phyloP scores from a whole-genome alignment of 139 green algal species.

The Chlamydomonas sphaeroides region DNA sequence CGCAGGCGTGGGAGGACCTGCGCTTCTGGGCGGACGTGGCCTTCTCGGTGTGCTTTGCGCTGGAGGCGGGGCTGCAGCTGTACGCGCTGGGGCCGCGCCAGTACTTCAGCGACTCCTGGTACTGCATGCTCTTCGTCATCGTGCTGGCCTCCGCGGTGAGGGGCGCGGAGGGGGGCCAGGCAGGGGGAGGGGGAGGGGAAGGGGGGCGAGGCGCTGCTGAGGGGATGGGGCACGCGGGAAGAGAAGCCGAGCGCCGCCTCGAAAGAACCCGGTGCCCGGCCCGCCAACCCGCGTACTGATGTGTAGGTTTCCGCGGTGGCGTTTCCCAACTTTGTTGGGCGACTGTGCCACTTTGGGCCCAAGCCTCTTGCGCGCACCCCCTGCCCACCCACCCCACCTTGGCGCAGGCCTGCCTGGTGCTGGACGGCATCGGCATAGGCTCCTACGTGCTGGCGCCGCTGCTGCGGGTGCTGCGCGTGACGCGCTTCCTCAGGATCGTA shows the following conservation, averaged over 20 bases:
- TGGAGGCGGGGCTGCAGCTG: constrained; percentile 64
- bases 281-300: too few species aligned
- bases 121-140: constrained; percentile 52
- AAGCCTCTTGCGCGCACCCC: too few species aligned
- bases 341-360: too few species aligned
- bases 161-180: too few species aligned
- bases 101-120: constrained; percentile 31
- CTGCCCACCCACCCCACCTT: too few species aligned
- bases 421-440: constrained; percentile 48
- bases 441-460: constrained; percentile 64
- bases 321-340: too few species aligned
- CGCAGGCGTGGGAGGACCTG: constrained; percentile 30
- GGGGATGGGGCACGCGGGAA: too few species aligned
- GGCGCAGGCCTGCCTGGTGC: constrained; percentile 22
- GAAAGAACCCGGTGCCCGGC: too few species aligned
- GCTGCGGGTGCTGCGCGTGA: constrained; percentile 74
- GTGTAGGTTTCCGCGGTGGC: too few species aligned
- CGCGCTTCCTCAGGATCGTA: constrained; percentile 64
- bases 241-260: too few species aligned
- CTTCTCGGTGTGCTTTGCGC: constrained; percentile 64
- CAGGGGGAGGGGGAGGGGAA: too few species aligned
- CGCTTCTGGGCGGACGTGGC: constrained; percentile 53
- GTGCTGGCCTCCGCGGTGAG: not conserved
- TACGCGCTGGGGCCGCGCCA: constrained; percentile 38
- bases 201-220: too few species aligned